Base-by-base conservation (phyloP, 192 early-diverging fungal species). In the Thamnidium elegans region DNA sequence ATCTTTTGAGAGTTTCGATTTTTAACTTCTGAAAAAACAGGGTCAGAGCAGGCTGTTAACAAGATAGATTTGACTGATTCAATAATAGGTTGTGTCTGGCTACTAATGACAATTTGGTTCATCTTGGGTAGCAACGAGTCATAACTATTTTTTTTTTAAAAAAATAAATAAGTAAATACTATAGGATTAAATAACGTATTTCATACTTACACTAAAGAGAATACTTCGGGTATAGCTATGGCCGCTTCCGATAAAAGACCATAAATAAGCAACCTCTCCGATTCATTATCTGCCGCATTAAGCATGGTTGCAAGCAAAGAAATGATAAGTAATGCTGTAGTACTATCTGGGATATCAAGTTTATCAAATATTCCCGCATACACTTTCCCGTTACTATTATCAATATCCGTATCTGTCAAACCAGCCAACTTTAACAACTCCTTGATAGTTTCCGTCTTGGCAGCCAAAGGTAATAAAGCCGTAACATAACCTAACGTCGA, bases 211-310 rank as follows among this genome's bases (percentile, higher is more conserved):
- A 93, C 76, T 20, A 92, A 68, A 6, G 78, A 68, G 66, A 93
- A 88, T 14, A 88, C 81, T 62, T 92, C 85, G 11, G 90, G 92
- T 10, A 84, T 75, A n/a, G 81, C 72, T 15, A 81, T 71, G 1
- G 92, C 85, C 34, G 87, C 85, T 69, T 94, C 91, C 19, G 87
- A 83, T 26, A 94, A 72, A 71, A 90, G 86, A 0, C 84, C 83
- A 50, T 92, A 94, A 13, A 94, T 78, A 63, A 88, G 87, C 17
- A 85, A 39, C 14, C 82, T 70, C 78, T 94, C 92, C 3, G 79
- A 72, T 50, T 92, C 90, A 19, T 79, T 79, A 50, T 94, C 89
- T 1, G 87, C 76, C 42, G 71, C 81, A 66, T 92, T 86, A 32
- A 94, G 66, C 80, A 92, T 83, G 0, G 82, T 82, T n/a, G 86